Base-by-base conservation (phyloP, 2,329 filamentous ascomycete species). In the Aspergillus intermedius region DNA sequence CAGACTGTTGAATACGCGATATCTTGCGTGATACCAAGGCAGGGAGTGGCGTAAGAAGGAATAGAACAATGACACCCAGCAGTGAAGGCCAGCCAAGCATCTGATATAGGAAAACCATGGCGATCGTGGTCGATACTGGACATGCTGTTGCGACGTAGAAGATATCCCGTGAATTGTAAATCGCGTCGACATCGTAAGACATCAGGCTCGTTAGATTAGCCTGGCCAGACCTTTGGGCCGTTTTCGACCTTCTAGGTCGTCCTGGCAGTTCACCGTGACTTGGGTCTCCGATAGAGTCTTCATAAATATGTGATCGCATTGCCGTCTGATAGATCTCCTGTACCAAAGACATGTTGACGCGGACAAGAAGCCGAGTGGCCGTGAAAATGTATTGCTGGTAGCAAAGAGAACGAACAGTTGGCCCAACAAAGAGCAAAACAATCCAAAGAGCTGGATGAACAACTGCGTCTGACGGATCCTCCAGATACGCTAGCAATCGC, bases 361-460 rank as follows among this genome's bases (percentile, higher is more conserved):
- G 75, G 32, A 81, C 77, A 30, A 80, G 64, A 40, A 81, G 62
- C n/a, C 77, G 71, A 2, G 79, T 81, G 5, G 77, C 77, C 2
- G 68, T 77, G 55, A 81, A 82, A 30, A 81, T 70, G 58, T 82
- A 82, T 54, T 78, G 77, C 58, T 82, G 78, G 52, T 75, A 79
- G 47, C 70, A 61, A 40, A 80, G 54, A 2, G 79, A 78, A 12
- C 75, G 74, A 3, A 65, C 58, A 37, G 74, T 54, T 1, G 77
- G 77, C 0, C 79, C 79, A 34, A 73, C 47, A 49, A 81, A 80
- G 50, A 81, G 68, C 30, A 81, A 68, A 2, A 74, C 52, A 7
- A 82, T 63, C 79, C 79, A 82, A 42, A 79, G 56, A 66, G 73
- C 75, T 2, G 78, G 77, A 22, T 70, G 70, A 23, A 78, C 68